Base-by-base conservation (phyloP, 2,329 filamentous ascomycete genomes). In the Colletotrichum noveboracense region DNA sequence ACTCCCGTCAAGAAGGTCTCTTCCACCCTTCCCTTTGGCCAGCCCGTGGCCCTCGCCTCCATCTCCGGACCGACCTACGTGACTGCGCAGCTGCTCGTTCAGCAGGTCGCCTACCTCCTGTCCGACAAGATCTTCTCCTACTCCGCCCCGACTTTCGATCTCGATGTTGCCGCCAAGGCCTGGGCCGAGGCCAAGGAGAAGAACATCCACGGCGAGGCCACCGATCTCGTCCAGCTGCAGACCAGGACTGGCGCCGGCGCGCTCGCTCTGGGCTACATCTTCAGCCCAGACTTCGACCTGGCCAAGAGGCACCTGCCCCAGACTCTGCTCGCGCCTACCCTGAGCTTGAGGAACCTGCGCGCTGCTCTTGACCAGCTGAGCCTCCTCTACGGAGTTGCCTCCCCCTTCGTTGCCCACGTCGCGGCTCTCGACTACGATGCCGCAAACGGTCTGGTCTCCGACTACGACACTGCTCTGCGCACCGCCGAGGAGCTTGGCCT, bases 71-170 rank as follows among this genome's bases (percentile, higher is more conserved):
- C 96, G 79, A 97, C 95, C 71, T 99, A 99, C 86, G 91, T 96
- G 77, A 98, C 96, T 55, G 95, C 96, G 34, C 97, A 99, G 87
- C 93, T 95, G 26, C 91, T 99, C 71, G 94, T 98, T 78, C 97
- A 99, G 88, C 97, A 99, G 86, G 94, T 98, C 78, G 95, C 96
- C 76, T 99, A 98, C 87, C 92, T 95, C 78, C 90, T 99, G 77
- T 98, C 96, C 72, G 96, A 98, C 89, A 98, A 98, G 89, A 93
- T 98, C 87, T 99, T 98, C 88, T 94, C 96, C 72, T 98, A 98
- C 89, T 98, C 96, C 4, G 95, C 96, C 32, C 95, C 98, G 82
- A 94, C 95, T 16, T 98, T 98, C 82, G 95, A 97, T 83, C 91
- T 99, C 78, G 96, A 98, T 84, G 86, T 93, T 77, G 95, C 96